Evolutionary conservation across 2,329 filamentous ascomycete species (phyloP).

Genomic region (Colletotrichum limetticola): DNA sequence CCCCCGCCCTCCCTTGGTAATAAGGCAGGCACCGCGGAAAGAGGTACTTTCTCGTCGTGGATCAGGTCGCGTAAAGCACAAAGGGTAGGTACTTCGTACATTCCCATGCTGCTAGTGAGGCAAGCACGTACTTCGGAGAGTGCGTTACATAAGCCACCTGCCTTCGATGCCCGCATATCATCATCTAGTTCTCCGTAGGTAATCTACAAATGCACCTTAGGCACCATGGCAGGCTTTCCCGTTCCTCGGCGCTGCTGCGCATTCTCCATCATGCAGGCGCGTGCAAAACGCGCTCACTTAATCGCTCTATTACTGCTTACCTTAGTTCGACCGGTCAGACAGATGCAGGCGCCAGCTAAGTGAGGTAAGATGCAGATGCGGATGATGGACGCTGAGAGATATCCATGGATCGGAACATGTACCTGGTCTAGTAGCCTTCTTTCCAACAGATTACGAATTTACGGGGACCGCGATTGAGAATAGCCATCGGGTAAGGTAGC

Average conservation of each 20-base stretch:
- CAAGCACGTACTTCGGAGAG: background rate
- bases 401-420: background rate
- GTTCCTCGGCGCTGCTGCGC: background rate
- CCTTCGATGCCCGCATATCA: background rate
- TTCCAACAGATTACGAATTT: background rate
- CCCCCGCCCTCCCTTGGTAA: background rate
- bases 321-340: conserved; percentile 7
- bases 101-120: background rate
- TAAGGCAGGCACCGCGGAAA: background rate
- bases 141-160: background rate
- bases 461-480: background rate
- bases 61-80: no score
- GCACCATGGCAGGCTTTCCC: background rate
- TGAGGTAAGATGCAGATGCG: conserved; percentile 15
- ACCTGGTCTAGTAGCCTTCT: no score
- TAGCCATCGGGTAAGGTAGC: background rate
- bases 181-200: no score
- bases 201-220: background rate
- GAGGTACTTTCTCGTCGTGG: no score
- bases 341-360: conserved; percentile 22
- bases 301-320: background rate
- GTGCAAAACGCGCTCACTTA: background rate
- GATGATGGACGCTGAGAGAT: background rate
- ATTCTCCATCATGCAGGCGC: conserved; percentile 10
- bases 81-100: background rate